These are phyloP conservation scores for Acanthamoeba healyi DNA, from an alignment of 208 protist species.

Conservation along the genomic window DNA sequence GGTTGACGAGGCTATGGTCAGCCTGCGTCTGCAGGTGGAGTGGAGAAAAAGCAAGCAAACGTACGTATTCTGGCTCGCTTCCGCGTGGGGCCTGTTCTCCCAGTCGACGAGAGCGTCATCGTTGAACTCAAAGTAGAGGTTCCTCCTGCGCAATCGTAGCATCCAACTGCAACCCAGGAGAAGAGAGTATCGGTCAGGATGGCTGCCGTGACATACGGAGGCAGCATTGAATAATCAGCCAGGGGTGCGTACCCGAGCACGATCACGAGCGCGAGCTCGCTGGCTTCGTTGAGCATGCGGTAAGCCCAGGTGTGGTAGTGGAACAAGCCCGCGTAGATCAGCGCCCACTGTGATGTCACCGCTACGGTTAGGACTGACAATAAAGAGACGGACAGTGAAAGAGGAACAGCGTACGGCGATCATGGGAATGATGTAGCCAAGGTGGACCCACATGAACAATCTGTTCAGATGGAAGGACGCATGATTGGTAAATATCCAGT, in stretches of 20 bases:
- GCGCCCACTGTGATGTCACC: background rate
- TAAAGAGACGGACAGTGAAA: background rate
- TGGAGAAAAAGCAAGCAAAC: background rate
- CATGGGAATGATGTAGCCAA: background rate
- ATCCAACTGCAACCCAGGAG: background rate
- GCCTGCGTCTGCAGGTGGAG: no score
- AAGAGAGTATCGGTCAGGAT: background rate
- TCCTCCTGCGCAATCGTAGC: slow-evolving; percentile 17
- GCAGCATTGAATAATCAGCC: no score
- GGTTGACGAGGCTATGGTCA: no score
- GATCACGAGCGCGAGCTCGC: background rate
- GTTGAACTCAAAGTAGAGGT: slow-evolving; percentile 28
- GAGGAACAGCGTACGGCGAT: background rate
- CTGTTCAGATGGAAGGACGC: background rate
- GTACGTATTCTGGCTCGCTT: background rate
- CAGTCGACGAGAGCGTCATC: background rate
- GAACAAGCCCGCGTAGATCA: background rate
- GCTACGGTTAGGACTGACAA: background rate
- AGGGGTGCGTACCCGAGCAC: background rate
- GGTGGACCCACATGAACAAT: background rate
- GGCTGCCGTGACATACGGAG: background rate
- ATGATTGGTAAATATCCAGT: background rate
- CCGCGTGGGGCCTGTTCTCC: background rate
- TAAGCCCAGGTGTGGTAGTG: slow-evolving; percentile 36
- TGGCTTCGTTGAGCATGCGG: slow-evolving; percentile 30